Base-by-base conservation (phyloP, 2,329 filamentous ascomycete species). In the Pseudocercospora fijiensis region DNA sequence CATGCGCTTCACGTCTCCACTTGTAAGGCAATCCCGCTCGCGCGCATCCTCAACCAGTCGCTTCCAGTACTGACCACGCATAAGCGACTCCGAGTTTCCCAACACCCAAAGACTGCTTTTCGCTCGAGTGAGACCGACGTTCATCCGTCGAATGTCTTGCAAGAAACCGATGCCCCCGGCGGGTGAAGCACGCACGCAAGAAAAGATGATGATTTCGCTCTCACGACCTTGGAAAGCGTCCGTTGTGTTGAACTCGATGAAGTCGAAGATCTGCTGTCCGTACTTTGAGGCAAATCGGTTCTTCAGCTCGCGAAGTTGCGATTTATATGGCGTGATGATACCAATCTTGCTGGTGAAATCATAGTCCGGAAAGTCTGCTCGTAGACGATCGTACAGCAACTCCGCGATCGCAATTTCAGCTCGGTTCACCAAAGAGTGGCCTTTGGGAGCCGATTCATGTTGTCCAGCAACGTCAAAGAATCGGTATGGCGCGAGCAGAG, bases 141-240 rank as follows among this genome's bases (percentile, higher is more conserved):
- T 99, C 96, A 99, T 98, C 83, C 95, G 94, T 64, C 95, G 88
- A 74, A 99, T 96, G 76, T 99, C 95, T 60, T 91, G 90, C 85
- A 99, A 89, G 86, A 99, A 99, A 83, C 95, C 95, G 74, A 99
- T 96, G 72, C 94, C 92, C n/a, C 90, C 90, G 7, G 89, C 90
- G n/a, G 91, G 86, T 28, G 90, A 94, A 22, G 95, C 94, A 80
- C 95, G 89, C 65, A 99, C 95, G 77, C 96, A 99, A 45, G 95
- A 98, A 81, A 99, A 99, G 68, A 99, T 98, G 77, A 99, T 98
- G 67, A 99, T 89, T 75, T 99, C 95, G 73, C 92, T 95, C 78
- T 99, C 95, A 70, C 96, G 88, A 67, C 95, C 95, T 77, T 99
- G 92, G 77, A 97, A 99, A 18, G 95, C 96, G 79, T 99, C 95